Conservation (phyloP, 305 asterid species). For the Fraxinus nigra region DNA sequence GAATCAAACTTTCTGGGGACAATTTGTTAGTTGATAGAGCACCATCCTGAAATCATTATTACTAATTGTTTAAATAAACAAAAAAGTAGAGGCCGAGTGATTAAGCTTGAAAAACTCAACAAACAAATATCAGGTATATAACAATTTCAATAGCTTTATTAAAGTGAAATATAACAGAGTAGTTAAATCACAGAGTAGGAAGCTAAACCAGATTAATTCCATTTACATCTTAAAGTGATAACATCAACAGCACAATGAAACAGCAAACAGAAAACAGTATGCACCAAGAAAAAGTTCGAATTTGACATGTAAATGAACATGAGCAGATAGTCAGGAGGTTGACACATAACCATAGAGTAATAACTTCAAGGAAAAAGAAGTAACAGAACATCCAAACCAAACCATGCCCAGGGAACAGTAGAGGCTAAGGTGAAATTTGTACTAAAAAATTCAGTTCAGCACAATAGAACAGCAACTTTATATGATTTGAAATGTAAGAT, state of each 20-base stretch:
- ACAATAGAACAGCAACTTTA: background rate
- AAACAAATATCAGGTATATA: background rate
- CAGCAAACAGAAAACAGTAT: background rate
- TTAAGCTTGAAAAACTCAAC: constrained; percentile 14
- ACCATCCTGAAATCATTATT: constrained; percentile 28
- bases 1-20: constrained; percentile 36
- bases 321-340: background rate
- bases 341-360: background rate
- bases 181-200: background rate
- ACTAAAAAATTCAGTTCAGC: background rate
- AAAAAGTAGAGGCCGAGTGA: constrained; percentile 3
- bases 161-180: background rate
- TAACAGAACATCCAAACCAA: background rate
- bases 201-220: constrained; percentile 4
- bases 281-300: background rate
- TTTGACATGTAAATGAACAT: background rate
- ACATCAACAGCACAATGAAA: background rate
- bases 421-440: background rate
- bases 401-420: background rate
- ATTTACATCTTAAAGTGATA: constrained; percentile 1
- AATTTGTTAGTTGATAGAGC: constrained; percentile 36
- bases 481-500: background rate
- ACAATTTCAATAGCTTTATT: background rate
- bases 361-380: background rate
- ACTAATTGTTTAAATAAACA: constrained; percentile 10